Conservation (phyloP, 2,329 filamentous ascomycete species). For the Stachybotrys chartarum region DNA sequence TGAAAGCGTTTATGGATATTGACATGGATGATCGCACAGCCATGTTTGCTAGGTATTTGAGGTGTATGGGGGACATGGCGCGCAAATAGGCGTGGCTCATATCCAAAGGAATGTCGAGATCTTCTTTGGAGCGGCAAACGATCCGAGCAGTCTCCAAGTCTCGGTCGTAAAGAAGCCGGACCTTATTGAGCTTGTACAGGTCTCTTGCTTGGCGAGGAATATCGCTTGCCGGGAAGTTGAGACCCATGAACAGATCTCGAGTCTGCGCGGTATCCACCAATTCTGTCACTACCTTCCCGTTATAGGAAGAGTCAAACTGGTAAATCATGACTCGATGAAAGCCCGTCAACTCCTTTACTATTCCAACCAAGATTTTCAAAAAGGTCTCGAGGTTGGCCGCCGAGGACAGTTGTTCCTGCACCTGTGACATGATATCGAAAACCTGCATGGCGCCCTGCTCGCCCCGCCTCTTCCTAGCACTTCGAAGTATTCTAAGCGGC, state of each 20-base stretch:
- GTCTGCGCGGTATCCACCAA: slow-evolving; percentile 74
- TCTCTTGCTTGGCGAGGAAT: slow-evolving; percentile 81
- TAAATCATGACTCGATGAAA: slow-evolving; percentile 94
- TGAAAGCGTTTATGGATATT: slow-evolving; percentile 81
- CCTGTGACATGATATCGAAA: slow-evolving; percentile 86
- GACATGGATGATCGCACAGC: slow-evolving; percentile 91
- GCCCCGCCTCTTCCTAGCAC: slow-evolving; percentile 66
- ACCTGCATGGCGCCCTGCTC: slow-evolving; percentile 83
- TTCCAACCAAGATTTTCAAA: slow-evolving; percentile 73
- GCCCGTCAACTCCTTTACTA: slow-evolving; percentile 82
- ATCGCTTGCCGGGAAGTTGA: slow-evolving; percentile 84
- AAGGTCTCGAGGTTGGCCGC: slow-evolving; percentile 66
- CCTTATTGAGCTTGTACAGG: slow-evolving; percentile 86
- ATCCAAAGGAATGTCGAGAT: slow-evolving; percentile 69
- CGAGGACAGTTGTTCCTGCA: slow-evolving; percentile 76
- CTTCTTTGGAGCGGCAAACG: slow-evolving; percentile 69
- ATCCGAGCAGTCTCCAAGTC: slow-evolving; percentile 73
- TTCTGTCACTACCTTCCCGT: slow-evolving; percentile 82
- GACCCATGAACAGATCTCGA: slow-evolving; percentile 76
- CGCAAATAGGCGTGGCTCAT: slow-evolving; percentile 79
- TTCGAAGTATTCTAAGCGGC: slow-evolving; percentile 69
- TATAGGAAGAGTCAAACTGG: slow-evolving; percentile 77
- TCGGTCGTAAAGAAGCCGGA: slow-evolving; percentile 78
- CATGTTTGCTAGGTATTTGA: slow-evolving; percentile 87
- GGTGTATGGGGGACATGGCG: slow-evolving; percentile 83